Conservation (phyloP, 306 rosid species). For the Biancaea sappan region DNA sequence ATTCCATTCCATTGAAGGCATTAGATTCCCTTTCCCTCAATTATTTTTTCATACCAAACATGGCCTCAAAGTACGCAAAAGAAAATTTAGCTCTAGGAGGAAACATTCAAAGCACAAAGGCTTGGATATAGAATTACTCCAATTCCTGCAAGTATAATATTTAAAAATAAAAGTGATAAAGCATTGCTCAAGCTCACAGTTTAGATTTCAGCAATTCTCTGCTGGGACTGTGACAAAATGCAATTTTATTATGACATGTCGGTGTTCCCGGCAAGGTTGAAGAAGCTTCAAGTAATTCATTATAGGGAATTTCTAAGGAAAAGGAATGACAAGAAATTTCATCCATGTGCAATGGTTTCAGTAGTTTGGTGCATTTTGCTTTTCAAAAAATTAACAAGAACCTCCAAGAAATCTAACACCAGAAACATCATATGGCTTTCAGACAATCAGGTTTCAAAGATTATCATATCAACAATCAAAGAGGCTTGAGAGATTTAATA, state of each 20-base stretch:
- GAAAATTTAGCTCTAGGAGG: background rate
- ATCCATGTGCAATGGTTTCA: background rate
- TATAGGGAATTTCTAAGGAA: conserved; percentile 19
- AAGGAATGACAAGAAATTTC: background rate
- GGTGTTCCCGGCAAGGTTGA: conserved; percentile 21
- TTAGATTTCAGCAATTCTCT: background rate
- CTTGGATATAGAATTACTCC: conserved; percentile 5
- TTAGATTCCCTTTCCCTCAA: no score
- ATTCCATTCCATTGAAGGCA: no score
- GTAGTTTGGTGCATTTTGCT: background rate
- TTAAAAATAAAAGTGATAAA: conserved; percentile 1
- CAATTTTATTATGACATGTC: conserved; percentile 9
- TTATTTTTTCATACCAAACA: no score
- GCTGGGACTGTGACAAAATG: background rate
- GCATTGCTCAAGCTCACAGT: conserved; percentile 9
- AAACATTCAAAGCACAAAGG: background rate
- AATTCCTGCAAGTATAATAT: background rate
- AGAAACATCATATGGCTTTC: background rate
- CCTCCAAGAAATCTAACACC: background rate
- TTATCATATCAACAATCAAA: background rate
- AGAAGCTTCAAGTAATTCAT: background rate
- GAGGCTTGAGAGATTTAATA: background rate
- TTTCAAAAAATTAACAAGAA: background rate
- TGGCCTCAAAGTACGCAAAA: background rate
- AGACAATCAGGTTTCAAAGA: background rate